These are phyloP conservation scores for Russula griseocarnosa DNA, from an alignment of 768 basidiomycete genomes.

Conservation along the genomic window DNA sequence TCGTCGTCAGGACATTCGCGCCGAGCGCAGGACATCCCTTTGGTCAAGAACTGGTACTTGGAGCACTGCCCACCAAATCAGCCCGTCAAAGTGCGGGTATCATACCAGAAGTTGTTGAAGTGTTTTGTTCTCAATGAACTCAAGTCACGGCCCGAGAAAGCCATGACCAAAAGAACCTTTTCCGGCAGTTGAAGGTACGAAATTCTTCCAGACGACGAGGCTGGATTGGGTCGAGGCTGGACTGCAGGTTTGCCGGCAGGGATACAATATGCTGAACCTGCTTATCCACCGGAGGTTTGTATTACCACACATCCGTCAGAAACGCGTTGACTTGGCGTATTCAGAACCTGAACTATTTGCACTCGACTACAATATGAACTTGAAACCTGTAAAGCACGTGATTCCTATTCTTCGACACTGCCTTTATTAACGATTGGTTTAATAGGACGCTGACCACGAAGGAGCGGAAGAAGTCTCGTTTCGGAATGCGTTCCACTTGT, in stretches of 20 bases:
- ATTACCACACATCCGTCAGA: not conserved
- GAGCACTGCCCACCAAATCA: slow-evolving; percentile 97
- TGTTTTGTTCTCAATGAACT: slow-evolving; percentile 94
- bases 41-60: slow-evolving; percentile 98
- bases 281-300: slow-evolving; percentile 90
- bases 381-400: slow-evolving; percentile 86
- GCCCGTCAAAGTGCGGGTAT: slow-evolving; percentile 96
- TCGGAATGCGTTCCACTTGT: slow-evolving; percentile 98
- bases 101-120: slow-evolving; percentile 97
- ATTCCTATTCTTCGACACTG: not conserved
- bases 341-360: slow-evolving; percentile 88
- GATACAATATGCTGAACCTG: slow-evolving; percentile 99
- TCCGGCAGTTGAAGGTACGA: slow-evolving; percentile 95
- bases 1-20: slow-evolving; percentile 90
- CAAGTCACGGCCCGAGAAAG: slow-evolving; percentile 83
- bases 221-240: slow-evolving; percentile 99
- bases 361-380: slow-evolving; percentile 98
- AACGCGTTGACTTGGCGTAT: slow-evolving; percentile 8
- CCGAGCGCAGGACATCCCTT: slow-evolving; percentile 89
- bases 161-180: slow-evolving; percentile 98
- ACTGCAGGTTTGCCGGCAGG: slow-evolving; percentile 95
- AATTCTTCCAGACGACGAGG: slow-evolving; percentile 98
- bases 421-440: slow-evolving; percentile 28
- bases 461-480: slow-evolving; percentile 98
- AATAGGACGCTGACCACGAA: slow-evolving; percentile 93